A percentile compares a stretch with the other conserved stretches of the same genome.
Conservation (phyloP, 257 asterid genomes). For the Solanum microdontum region DNA sequence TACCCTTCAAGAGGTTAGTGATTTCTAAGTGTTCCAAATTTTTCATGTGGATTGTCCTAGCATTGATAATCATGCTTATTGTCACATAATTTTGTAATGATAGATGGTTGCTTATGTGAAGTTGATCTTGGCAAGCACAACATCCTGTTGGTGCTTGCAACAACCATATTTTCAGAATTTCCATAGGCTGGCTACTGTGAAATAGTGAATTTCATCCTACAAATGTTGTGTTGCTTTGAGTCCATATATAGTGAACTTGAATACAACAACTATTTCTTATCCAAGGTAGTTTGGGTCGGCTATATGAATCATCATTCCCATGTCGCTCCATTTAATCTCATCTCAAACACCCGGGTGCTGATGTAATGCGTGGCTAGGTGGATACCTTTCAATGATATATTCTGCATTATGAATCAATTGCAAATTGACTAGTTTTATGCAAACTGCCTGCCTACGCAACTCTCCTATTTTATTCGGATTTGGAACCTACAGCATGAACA, state of each 20-base stretch:
- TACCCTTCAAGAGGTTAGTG: slow-evolving; percentile 66
- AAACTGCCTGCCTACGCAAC: neutral
- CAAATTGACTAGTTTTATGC: neutral
- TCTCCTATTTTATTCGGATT: neutral
- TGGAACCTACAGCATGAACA: neutral
- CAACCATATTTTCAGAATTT: neutral
- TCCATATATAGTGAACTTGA: neutral
- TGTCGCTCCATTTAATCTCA: neutral
- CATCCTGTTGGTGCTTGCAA: neutral
- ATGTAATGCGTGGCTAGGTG: neutral
- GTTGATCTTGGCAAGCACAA: neutral
- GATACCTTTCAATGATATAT: neutral
- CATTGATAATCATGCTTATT: neutral
- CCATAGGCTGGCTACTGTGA: neutral
- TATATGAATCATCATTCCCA: neutral
- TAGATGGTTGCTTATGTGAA: neutral
- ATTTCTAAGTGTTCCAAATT: neutral
- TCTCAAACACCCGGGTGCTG: neutral
- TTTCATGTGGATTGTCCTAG: neutral
- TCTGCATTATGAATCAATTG: neutral
- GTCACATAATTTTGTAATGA: neutral
- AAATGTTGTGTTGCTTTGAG: neutral
- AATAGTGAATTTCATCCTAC: neutral
- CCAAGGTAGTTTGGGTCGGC: neutral
- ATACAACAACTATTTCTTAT: neutral